A percentile compares a stretch with the other conserved stretches of the same genome.
These are phyloP conservation scores for Trichoderma orchidacearum DNA, from an alignment of 495 filamentous ascomycete genomes.

Conservation along the genomic window DNA sequence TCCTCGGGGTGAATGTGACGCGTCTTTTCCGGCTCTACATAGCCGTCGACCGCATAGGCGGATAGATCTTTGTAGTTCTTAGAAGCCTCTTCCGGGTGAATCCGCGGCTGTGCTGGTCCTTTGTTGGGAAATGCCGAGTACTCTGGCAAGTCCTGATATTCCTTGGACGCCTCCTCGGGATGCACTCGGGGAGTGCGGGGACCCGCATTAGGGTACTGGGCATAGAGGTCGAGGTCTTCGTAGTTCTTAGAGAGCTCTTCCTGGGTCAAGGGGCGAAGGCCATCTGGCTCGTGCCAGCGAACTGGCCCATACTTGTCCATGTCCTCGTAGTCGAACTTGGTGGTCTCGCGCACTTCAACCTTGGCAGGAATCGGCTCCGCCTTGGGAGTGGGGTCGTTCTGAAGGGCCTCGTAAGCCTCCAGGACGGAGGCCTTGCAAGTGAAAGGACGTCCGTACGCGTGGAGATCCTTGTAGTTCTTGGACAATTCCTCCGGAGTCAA, in stretches of 20 bases:
- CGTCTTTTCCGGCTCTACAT: constrained; percentile 9
- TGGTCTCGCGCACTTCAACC: background rate
- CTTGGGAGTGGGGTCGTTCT: background rate
- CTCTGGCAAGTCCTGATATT: constrained; percentile 11
- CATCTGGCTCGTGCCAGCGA: constrained; percentile 17
- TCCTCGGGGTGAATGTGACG: background rate
- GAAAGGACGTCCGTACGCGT: constrained; percentile 9
- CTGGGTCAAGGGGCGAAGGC: background rate
- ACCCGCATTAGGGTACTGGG: background rate
- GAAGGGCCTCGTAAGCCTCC: background rate
- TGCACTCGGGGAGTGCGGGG: constrained; percentile 5
- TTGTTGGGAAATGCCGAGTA: constrained; percentile 6
- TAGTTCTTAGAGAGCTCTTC: constrained; percentile 9
- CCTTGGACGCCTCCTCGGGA: constrained; percentile 1
- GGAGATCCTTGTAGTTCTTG: constrained; percentile 11
- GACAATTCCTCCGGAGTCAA: constrained; percentile 2
- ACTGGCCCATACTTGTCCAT: constrained; percentile 17
- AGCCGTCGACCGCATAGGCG: constrained; percentile 4
- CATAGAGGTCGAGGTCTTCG: constrained; percentile 2
- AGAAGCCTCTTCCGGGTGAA: background rate
- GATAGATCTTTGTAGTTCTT: constrained; percentile 5
- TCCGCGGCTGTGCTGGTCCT: background rate
- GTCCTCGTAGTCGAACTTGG: constrained; percentile 1
- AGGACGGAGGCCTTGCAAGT: background rate
- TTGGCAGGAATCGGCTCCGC: background rate